These are phyloP conservation scores for Fusarium denticulatum DNA, from an alignment of 2,329 filamentous ascomycete genomes.

Conservation along the genomic window DNA sequence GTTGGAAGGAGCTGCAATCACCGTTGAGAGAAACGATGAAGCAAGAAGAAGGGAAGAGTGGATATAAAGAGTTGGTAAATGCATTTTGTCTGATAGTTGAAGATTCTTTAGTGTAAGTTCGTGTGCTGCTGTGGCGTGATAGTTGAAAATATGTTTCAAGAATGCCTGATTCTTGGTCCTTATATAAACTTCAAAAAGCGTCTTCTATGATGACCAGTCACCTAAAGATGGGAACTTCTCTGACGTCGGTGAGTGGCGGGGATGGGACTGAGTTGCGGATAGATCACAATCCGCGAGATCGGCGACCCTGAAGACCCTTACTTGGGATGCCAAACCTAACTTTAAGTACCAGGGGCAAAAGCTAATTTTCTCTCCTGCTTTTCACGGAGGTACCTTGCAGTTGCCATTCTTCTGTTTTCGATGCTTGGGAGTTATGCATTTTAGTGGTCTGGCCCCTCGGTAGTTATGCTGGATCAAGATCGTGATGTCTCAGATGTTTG, in stretches of 20 bases:
- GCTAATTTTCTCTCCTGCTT: neutral
- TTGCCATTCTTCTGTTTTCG: neutral
- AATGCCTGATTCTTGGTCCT: neutral
- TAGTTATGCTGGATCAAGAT: neutral
- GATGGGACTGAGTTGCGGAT: conserved; percentile 9
- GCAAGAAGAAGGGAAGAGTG: conserved; percentile 13
- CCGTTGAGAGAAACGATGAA: neutral
- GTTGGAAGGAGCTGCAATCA: conserved; percentile 5
- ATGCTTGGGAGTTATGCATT: neutral
- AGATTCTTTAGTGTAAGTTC: neutral
- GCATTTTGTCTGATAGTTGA: conserved; percentile 11
- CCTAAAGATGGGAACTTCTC: neutral
- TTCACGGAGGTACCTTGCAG: neutral
- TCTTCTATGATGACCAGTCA: neutral
- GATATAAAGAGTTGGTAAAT: conserved; percentile 12
- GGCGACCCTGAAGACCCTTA: conserved; percentile 8
- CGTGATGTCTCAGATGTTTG: conserved; percentile 14
- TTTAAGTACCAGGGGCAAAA: conserved; percentile 23
- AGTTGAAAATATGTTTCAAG: neutral
- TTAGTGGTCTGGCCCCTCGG: neutral
- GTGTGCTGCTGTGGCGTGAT: neutral
- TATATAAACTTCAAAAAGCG: neutral
- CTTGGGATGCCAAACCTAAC: neutral
- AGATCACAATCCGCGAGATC: conserved; percentile 18
- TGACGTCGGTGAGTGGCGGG: conserved; percentile 6